Evolutionary conservation across 352 stramenopile genomes (phyloP), one percentile per base, ranked within the genome.

Genomic region (Globisporangium perplexum): DNA sequence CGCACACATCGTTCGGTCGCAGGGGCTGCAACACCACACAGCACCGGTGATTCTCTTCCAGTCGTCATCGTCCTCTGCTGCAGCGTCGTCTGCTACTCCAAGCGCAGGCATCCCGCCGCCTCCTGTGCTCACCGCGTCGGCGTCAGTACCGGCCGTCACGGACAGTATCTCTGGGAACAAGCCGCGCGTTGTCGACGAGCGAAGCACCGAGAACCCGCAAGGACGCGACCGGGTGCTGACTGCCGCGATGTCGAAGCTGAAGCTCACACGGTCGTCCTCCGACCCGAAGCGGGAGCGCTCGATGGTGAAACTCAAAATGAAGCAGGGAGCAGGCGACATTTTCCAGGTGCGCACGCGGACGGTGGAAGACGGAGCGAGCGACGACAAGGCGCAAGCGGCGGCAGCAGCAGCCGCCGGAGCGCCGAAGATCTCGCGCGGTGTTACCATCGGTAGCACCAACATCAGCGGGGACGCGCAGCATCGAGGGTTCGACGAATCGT

Each of bases 211-310:
- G 15, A 42, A 44, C 47, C 24, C 49, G 15, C 26, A 55, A 47
- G 8, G 52, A 47, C n/a, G 53, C 43, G 22, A 52, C 38, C 12
- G 63, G 17, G 70, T 71, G 56, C 62, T 80, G n/a, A 69, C 74
- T 1, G 65, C 77, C n/a, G 71, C 77, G 31, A 63, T 86, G 68
- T 56, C 68, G 11, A 88, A 88, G 50, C 67, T 90, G 24, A 79
- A 81, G 26, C 59, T 94, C 12, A 63, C 74, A 7, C 71, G 83
- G n/a, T 89, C 75, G 14, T 88, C 79, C 4, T 91, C 79, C 0
- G 81, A 93, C 33, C 78, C 79, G 5, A 90, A 90, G 51, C 78
- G 76, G 43, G 76, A 93, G 49, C 59, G 69, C 23, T 86, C 77
- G 11, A 74, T 78, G 56, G 59, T 84, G 12, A 86, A 87, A 38